Evolutionary conservation across 2,329 filamentous ascomycete genomes (phyloP).

Genomic region (Epichloe uncinata): DNA sequence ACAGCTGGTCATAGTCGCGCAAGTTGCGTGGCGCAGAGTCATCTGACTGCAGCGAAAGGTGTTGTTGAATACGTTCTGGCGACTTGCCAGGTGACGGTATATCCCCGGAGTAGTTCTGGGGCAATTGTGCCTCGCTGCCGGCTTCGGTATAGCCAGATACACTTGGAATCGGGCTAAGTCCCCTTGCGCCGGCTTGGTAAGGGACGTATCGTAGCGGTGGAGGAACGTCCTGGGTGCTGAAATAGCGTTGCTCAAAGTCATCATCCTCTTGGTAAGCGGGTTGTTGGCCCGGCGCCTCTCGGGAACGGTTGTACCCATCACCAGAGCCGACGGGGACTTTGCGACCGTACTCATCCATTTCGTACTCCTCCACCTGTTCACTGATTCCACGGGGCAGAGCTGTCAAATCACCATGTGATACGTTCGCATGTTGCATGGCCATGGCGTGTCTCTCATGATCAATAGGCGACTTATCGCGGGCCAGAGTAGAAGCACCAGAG

Average conservation of each 20-base stretch:
- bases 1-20: slow-evolving; percentile 39
- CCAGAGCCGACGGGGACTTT: slow-evolving; percentile 29
- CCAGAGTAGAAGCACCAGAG: slow-evolving; percentile 50
- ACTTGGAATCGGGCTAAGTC: slow-evolving; percentile 80
- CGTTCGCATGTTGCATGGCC: slow-evolving; percentile 53
- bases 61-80: slow-evolving; percentile 20
- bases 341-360: slow-evolving; percentile 31
- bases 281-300: slow-evolving; percentile 15
- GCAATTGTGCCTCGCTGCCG: slow-evolving; percentile 42
- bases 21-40: slow-evolving; percentile 27
- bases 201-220: slow-evolving; percentile 53
- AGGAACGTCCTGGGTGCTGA: slow-evolving; percentile 48
- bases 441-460: slow-evolving; percentile 44
- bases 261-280: slow-evolving; percentile 27
- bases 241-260: slow-evolving; percentile 35
- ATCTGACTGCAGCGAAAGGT: slow-evolving; percentile 20
- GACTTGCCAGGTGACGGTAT: slow-evolving; percentile 43
- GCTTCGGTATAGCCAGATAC: slow-evolving; percentile 75
- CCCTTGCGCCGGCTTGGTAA: slow-evolving; percentile 55
- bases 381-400: slow-evolving; percentile 36
- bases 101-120: slow-evolving; percentile 45
- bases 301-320: slow-evolving; percentile 26
- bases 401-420: slow-evolving; percentile 45
- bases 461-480: slow-evolving; percentile 41
- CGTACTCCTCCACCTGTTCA: slow-evolving; percentile 33